Evolutionary conservation across 305 asterid genomes (phyloP).

Genomic region (Solanum hybrid): DNA sequence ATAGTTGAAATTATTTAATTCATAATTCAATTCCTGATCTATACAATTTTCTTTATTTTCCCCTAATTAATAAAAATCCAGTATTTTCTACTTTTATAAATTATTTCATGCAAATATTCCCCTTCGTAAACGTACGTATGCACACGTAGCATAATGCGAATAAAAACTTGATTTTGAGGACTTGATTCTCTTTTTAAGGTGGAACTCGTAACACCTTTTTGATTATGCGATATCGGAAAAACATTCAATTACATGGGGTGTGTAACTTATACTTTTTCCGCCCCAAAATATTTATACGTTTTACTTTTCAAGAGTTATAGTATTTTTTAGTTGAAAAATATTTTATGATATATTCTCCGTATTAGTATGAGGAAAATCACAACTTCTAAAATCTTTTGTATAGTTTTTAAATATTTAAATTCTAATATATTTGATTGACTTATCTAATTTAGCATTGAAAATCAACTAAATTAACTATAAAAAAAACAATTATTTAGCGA

Average conservation of each 20-base stretch:
- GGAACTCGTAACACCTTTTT: not conserved
- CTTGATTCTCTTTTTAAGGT: not conserved
- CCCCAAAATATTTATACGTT: too few relatives aligned
- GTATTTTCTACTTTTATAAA: not conserved
- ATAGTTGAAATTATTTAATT: not conserved
- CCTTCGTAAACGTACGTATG: not conserved
- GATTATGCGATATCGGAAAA: not conserved
- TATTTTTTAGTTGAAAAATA: too few relatives aligned
- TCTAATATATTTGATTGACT: not conserved
- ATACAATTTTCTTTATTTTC: not conserved
- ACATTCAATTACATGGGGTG: not conserved
- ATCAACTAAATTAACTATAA: too few relatives aligned
- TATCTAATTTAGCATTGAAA: not conserved
- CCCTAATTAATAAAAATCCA: not conserved
- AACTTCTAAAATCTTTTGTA: too few relatives aligned
- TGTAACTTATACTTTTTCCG: not conserved
- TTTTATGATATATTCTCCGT: not conserved
- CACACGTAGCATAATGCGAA: not conserved
- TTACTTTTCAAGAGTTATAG: not conserved
- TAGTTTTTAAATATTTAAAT: too few relatives aligned
- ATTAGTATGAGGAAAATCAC: too few relatives aligned
- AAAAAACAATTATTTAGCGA: not conserved
- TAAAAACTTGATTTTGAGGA: not conserved
- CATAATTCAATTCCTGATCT: not conserved
- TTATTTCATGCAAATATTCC: not conserved